Percentiles rank a stretch among this genome's conserved stretches.
Evolutionary conservation across 768 basidiomycete genomes (phyloP).

Genomic region (Termitomyces sp.): DNA sequence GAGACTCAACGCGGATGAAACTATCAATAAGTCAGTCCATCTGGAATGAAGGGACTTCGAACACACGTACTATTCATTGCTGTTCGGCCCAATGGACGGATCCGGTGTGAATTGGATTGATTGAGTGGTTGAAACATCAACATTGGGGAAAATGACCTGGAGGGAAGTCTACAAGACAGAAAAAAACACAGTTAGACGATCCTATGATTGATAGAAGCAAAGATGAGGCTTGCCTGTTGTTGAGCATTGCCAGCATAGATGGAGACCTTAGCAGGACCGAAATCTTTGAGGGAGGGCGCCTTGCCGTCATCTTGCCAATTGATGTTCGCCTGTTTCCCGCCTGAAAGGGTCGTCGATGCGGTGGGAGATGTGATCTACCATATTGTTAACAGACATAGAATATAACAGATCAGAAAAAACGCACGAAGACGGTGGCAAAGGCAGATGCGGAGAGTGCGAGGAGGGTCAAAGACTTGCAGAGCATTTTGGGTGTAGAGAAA

Average conservation of each 20-base stretch:
- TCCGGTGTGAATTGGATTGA: slow-evolving; percentile 51
- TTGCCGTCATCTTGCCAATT: slow-evolving; percentile 56
- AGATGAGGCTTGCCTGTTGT: slow-evolving; percentile 48
- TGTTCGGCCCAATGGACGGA: slow-evolving; percentile 50
- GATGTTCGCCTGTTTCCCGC: slow-evolving; percentile 46
- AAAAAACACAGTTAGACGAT: background rate
- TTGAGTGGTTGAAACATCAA: slow-evolving; percentile 48
- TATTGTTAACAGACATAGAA: no score
- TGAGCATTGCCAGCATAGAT: slow-evolving; percentile 62
- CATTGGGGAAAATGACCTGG: slow-evolving; percentile 42
- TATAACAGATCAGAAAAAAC: slow-evolving; percentile 19
- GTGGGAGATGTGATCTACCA: slow-evolving; percentile 60
- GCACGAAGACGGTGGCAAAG: slow-evolving; percentile 55
- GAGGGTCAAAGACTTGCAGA: slow-evolving; percentile 43
- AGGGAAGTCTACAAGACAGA: slow-evolving; percentile 41
- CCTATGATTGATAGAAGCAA: background rate
- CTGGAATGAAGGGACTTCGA: background rate
- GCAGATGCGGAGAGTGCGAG: slow-evolving; percentile 52
- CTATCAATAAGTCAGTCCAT: slow-evolving; percentile 28
- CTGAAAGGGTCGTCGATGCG: slow-evolving; percentile 39
- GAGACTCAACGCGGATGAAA: slow-evolving; percentile 77
- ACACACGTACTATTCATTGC: slow-evolving; percentile 48
- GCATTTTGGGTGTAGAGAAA: slow-evolving; percentile 38
- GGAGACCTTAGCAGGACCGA: slow-evolving; percentile 48
- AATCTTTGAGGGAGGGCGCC: slow-evolving; percentile 44